Evolutionary conservation across 768 basidiomycete species (phyloP), one percentile per base, ranked within the genome.

Genomic region (Serendipita sp.): DNA sequence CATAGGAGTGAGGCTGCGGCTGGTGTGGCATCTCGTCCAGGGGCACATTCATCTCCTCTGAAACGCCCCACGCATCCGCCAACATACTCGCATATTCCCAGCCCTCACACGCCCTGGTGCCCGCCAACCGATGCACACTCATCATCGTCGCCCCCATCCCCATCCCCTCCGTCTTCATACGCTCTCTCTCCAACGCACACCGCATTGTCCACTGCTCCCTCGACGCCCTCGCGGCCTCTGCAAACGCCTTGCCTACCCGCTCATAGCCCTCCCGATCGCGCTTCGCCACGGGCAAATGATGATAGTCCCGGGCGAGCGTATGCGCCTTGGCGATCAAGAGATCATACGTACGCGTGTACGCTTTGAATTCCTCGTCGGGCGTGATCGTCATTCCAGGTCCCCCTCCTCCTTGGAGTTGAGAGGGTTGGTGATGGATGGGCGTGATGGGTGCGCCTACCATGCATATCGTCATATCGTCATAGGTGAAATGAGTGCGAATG

Each of bases 31-130:
- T 58, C 24, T 58, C 53, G 1, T 58, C 53, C 2, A 58, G 53
- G 20, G 53, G 53, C 2, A 4, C 17, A 3, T 22, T n/a, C 53
- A 58, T 28, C 34, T 58, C 53, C 24, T 58, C 53, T 9, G 22
- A 24, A 34, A 58, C 53, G n/a, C 53, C 53, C 53, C 53, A 58
- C 4, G 53, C 53, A 9, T 58, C 53, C 24, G 53, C 53, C 9
- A 58, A 28, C 53, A 58, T 58, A 58, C 53, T 58, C 22, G 53
- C 53, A 58, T 58, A 58, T 33, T 58, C 22, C 53, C 53, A 58
- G 9, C 53, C 53, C 2, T 58, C 53, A 26, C 24, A 2, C 4
- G 53, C 53, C 9, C 53, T 22, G 17, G 30, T 2, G 4, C 53
- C 53, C 2, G 53, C 53, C 9, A 58, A 11, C 17, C 53, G 53